Evolutionary conservation across 2,329 filamentous ascomycete genomes (phyloP).

Genomic region (Simplicillium aogashimaense): DNA sequence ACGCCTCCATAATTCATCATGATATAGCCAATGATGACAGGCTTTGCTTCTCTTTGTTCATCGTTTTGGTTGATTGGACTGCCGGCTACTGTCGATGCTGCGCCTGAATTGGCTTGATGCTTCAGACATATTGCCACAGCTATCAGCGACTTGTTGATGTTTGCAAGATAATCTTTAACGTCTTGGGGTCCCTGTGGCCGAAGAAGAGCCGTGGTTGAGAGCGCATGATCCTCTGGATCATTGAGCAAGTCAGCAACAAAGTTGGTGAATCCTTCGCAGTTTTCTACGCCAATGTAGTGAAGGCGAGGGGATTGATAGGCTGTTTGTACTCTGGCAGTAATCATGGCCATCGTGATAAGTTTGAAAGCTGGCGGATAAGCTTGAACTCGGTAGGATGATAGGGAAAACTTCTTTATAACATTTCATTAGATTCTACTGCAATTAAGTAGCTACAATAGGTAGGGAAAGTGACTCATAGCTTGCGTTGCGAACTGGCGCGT

Average conservation of each 20-base stretch:
- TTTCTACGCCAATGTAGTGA: too few relatives aligned
- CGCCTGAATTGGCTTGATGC: not conserved
- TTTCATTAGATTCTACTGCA: too few relatives aligned
- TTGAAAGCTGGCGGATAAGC: too few relatives aligned
- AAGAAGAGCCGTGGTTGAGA: not conserved
- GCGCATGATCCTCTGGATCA: conserved; percentile 1
- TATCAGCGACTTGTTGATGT: not conserved
- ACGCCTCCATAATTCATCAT: not conserved
- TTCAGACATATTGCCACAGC: not conserved
- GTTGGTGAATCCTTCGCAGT: too few relatives aligned
- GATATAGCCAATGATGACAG: not conserved
- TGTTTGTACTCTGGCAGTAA: too few relatives aligned
- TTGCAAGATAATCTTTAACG: not conserved
- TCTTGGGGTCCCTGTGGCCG: not conserved
- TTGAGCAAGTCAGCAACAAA: not conserved
- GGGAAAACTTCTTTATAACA: too few relatives aligned
- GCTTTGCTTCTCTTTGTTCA: not conserved
- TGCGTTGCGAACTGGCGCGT: too few relatives aligned
- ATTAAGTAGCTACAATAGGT: too few relatives aligned
- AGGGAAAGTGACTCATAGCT: too few relatives aligned
- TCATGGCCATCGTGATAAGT: too few relatives aligned
- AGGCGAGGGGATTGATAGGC: too few relatives aligned
- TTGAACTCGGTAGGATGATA: too few relatives aligned
- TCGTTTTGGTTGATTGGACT: not conserved
- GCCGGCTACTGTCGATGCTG: not conserved